Percentiles rank a stretch among this genome's conserved stretches.
Evolutionary conservation across 2,329 filamentous ascomycete species (phyloP).

Genomic region (Neoarthrinium moseri): DNA sequence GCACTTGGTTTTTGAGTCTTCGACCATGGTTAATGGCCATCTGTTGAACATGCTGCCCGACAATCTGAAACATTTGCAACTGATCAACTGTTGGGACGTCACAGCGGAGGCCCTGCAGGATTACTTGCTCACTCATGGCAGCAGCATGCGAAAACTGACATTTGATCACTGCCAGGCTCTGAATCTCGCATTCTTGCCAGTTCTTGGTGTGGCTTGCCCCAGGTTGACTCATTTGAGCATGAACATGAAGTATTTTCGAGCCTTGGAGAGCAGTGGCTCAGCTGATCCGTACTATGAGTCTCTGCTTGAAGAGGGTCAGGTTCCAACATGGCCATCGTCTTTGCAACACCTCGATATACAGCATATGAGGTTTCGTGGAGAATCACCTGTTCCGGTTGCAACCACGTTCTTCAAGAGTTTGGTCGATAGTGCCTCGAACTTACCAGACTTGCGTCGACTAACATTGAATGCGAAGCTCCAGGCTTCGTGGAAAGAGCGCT

Average conservation of each 20-base stretch:
- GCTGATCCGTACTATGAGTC: constrained; percentile 72
- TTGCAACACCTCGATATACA: constrained; percentile 72
- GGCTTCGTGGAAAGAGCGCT: constrained; percentile 78
- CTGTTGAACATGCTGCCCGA: constrained; percentile 69
- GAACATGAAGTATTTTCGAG: constrained; percentile 76
- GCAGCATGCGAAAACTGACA: constrained; percentile 63
- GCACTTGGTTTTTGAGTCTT: constrained; percentile 72
- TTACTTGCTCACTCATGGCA: constrained; percentile 68
- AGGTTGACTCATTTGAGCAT: constrained; percentile 69
- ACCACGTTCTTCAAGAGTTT: constrained; percentile 79
- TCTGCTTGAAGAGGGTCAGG: constrained; percentile 61
- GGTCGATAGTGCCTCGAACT: constrained; percentile 63
- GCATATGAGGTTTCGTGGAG: constrained; percentile 64
- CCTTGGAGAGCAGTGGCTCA: constrained; percentile 66
- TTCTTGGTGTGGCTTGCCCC: constrained; percentile 67
- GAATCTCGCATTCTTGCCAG: constrained; percentile 70
- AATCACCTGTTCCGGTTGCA: constrained; percentile 56
- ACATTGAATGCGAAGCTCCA: constrained; percentile 77
- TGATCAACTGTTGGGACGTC: constrained; percentile 78
- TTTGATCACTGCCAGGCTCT: constrained; percentile 80
- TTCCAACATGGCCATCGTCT: constrained; percentile 75
- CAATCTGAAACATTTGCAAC: constrained; percentile 64
- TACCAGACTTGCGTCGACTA: constrained; percentile 68
- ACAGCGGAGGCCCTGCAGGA: constrained; percentile 62
- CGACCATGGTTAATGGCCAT: constrained; percentile 65